Evolutionary conservation across 108 stramenopile species (phyloP).

Genomic region (Bacterosira constricta): DNA sequence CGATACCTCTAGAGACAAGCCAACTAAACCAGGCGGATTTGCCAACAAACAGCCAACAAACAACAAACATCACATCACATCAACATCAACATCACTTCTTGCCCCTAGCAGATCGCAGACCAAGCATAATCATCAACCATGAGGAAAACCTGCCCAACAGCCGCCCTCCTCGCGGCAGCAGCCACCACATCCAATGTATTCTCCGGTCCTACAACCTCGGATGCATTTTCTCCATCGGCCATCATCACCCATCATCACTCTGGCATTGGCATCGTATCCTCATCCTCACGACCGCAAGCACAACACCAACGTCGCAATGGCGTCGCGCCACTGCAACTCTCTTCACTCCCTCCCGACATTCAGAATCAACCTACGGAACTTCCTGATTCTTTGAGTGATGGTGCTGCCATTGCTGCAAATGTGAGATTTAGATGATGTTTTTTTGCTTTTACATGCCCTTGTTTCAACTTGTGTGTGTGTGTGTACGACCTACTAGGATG

Average conservation of each 20-base stretch:
- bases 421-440: constrained; percentile 21
- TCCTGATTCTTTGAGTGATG: constrained; percentile 79
- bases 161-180: neutral
- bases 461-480: too few species aligned
- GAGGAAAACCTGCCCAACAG: constrained; percentile 1
- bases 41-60: too few species aligned
- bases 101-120: too few species aligned
- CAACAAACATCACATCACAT: too few species aligned
- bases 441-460: too few species aligned
- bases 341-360: neutral
- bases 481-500: too few species aligned
- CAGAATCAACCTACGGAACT: constrained; percentile 66
- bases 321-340: neutral
- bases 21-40: too few species aligned
- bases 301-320: neutral
- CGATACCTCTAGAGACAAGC: too few species aligned
- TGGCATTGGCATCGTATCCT: neutral
- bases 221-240: constrained; percentile 7
- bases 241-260: too few species aligned
- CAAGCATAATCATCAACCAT: neutral
- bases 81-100: too few species aligned
- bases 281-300: neutral
- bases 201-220: neutral
- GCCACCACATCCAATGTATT: neutral
- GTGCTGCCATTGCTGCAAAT: constrained; percentile 72